phyloP scores from a whole-genome alignment of 179 eudicot species.

The Silene coronaria region DNA sequence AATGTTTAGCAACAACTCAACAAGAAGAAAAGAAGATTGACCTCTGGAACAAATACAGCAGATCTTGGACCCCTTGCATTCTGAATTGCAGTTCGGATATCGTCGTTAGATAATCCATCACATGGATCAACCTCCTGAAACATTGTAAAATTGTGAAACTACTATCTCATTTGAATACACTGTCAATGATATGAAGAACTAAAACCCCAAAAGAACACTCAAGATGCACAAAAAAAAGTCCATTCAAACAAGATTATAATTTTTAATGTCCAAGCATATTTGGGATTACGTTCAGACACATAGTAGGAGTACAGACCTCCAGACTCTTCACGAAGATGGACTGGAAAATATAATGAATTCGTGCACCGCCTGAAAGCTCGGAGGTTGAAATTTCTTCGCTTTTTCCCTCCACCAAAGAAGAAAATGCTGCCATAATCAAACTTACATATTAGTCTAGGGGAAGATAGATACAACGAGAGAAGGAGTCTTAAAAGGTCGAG shows the following conservation, averaged over 20 bases:
- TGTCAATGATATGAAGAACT: background rate
- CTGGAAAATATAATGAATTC: slow-evolving; percentile 57
- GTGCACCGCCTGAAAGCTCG: slow-evolving; percentile 60
- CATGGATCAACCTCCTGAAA: slow-evolving; percentile 57
- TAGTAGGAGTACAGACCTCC: slow-evolving; percentile 37
- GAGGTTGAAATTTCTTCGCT: slow-evolving; percentile 51
- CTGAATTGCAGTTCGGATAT: slow-evolving; percentile 50
- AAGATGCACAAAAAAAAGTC: background rate
- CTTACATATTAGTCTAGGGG: slow-evolving; percentile 1
- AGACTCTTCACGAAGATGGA: slow-evolving; percentile 54
- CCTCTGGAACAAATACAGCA: slow-evolving; percentile 54
- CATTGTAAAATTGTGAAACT: slow-evolving; percentile 8
- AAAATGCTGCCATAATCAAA: slow-evolving; percentile 37
- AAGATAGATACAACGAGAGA: background rate
- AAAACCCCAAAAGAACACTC: slow-evolving; percentile 4
- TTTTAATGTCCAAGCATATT: slow-evolving; percentile 1
- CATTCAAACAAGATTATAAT: background rate
- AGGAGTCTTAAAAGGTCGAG: background rate
- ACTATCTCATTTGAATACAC: background rate
- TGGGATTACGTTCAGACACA: background rate
- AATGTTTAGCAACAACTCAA: background rate
- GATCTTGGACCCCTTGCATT: slow-evolving; percentile 64
- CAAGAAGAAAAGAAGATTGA: slow-evolving; percentile 17
- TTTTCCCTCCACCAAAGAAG: slow-evolving; percentile 46
- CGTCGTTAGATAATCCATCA: slow-evolving; percentile 48